These are phyloP conservation scores for Neckera pumila DNA, from an alignment of 225 moss, liverwort and hornwort species.

Conservation along the genomic window DNA sequence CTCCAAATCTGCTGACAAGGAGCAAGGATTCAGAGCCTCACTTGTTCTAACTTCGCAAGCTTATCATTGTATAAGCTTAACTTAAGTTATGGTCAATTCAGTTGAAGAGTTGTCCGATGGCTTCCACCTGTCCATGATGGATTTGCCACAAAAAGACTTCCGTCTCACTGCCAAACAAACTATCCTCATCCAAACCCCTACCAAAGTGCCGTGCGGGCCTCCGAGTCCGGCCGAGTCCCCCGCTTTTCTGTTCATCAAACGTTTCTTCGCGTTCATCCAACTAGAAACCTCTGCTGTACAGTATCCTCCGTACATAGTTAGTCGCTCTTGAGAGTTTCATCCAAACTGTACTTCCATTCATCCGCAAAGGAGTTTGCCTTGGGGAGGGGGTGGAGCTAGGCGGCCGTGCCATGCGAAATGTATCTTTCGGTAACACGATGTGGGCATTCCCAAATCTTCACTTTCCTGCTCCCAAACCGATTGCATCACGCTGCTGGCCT, in stretches of 20 bases:
- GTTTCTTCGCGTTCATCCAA: not conserved
- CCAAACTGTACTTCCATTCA: not conserved
- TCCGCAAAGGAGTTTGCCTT: not conserved
- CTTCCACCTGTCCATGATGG: not conserved
- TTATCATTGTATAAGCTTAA: no score
- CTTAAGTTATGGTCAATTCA: not conserved
- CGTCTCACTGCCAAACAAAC: no score
- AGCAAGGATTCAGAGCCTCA: no score
- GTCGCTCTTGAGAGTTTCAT: not conserved
- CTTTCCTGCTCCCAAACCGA: not conserved
- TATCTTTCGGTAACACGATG: no score
- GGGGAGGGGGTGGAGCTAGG: no score
- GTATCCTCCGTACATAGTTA: no score
- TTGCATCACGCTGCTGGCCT: not conserved
- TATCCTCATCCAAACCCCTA: not conserved
- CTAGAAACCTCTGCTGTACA: not conserved
- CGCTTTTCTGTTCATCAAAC: not conserved
- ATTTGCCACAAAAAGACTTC: not conserved
- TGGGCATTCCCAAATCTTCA: not conserved
- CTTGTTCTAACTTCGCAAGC: no score
- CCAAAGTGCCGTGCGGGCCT: no score
- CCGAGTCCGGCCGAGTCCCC: no score
- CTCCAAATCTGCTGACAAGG: not conserved
- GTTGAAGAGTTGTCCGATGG: no score
- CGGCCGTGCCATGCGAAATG: no score